phyloP scores from a whole-genome alignment of 139 green algal genomes.

The Chlorella sp. region DNA sequence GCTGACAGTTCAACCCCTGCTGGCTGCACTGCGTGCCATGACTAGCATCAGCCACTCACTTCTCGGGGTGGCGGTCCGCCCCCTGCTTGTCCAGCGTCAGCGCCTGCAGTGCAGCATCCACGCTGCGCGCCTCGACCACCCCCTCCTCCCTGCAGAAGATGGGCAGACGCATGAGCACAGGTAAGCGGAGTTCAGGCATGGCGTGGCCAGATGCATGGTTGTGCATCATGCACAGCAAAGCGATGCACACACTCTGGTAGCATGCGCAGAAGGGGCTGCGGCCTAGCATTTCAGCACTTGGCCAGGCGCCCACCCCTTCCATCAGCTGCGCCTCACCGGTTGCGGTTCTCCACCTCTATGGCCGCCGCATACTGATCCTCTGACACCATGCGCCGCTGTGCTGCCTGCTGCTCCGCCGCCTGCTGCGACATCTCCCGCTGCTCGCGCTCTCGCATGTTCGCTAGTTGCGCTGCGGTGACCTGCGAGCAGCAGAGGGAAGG shows the following conservation, averaged over 20 bases:
- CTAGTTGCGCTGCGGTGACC: slow-evolving; percentile 62
- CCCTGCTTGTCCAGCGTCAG: slow-evolving; percentile 54
- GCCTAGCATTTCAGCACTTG: too few species aligned
- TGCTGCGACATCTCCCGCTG: slow-evolving; percentile 41
- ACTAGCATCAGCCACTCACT: slow-evolving; percentile 49
- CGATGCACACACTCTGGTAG: too few species aligned
- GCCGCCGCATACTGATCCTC: slow-evolving; percentile 24
- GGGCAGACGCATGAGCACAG: background rate
- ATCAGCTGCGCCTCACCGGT: slow-evolving; percentile 32
- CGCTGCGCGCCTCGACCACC: slow-evolving; percentile 48
- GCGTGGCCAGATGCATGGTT: too few species aligned
- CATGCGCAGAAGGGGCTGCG: too few species aligned
- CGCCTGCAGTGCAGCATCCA: slow-evolving; percentile 65
- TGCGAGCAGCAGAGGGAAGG: slow-evolving; percentile 6
- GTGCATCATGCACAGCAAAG: too few species aligned
- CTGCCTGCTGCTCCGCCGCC: slow-evolving; percentile 46
- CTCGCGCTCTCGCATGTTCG: slow-evolving; percentile 40
- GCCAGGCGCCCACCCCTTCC: background rate
- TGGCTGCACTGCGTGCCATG: background rate
- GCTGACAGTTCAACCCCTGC: too few species aligned
- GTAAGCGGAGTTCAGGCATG: too few species aligned
- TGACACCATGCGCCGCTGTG: slow-evolving; percentile 44
- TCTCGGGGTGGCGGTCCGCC: slow-evolving; percentile 75
- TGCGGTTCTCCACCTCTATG: slow-evolving; percentile 58
- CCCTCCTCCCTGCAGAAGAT: slow-evolving; percentile 40